A percentile compares a stretch with the other conserved stretches of the same genome.
Conservation (phyloP, 2,329 filamentous ascomycete species). For the Colletotrichum graminicola region DNA sequence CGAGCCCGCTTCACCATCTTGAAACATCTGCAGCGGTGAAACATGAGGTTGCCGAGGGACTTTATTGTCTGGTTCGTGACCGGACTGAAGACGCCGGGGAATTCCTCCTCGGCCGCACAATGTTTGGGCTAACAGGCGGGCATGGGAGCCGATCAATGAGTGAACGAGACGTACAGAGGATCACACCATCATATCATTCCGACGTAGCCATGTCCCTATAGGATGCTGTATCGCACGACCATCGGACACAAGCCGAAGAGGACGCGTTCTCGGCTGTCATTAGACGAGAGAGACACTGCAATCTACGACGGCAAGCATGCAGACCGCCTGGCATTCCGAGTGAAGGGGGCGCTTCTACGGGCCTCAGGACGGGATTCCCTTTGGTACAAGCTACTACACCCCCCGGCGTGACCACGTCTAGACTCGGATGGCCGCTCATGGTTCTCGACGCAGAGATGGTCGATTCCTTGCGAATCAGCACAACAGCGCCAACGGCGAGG, state of each 20-base stretch:
- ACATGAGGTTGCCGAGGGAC: conserved; percentile 13
- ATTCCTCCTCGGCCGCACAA: background rate
- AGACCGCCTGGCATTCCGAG: background rate
- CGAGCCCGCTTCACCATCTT: conserved; percentile 31
- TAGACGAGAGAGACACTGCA: background rate
- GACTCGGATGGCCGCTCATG: too few species aligned
- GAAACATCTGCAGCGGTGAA: conserved; percentile 24
- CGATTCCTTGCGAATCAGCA: too few species aligned
- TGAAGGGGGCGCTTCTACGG: background rate
- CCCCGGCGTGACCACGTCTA: too few species aligned
- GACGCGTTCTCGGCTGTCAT: background rate
- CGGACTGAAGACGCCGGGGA: conserved; percentile 2
- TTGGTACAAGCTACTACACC: background rate
- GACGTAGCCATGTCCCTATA: conserved; percentile 15
- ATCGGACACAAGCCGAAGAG: background rate
- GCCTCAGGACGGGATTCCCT: too few species aligned
- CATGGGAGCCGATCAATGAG: background rate
- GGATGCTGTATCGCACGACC: conserved; percentile 20
- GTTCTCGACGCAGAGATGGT: too few species aligned
- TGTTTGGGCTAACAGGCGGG: background rate
- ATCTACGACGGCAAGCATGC: conserved; percentile 1
- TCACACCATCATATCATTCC: conserved; percentile 17
- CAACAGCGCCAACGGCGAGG: too few species aligned
- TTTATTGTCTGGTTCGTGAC: background rate
- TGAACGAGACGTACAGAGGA: conserved; percentile 1